These are phyloP conservation scores for Paecilomyces sp. DNA, from an alignment of 2,329 filamentous ascomycete species.

Conservation along the genomic window DNA sequence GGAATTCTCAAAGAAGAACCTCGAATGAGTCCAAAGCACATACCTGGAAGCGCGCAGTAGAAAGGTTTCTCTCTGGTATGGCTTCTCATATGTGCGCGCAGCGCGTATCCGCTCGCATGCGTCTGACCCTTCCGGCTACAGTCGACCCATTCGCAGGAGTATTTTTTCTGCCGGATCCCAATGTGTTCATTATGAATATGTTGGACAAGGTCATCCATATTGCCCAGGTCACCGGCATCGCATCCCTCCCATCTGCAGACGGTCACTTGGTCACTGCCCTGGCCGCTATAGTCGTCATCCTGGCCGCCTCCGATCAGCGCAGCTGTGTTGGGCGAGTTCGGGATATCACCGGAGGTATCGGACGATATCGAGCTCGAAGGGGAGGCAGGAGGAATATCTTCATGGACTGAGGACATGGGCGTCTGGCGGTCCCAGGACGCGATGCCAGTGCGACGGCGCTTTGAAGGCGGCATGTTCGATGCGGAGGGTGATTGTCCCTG, in stretches of 20 bases:
- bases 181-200: slow-evolving; percentile 93
- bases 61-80: slow-evolving; percentile 98
- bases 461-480: slow-evolving; percentile 39
- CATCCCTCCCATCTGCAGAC: slow-evolving; percentile 74
- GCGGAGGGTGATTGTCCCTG: slow-evolving; percentile 38
- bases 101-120: slow-evolving; percentile 89
- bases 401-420: slow-evolving; percentile 38
- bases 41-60: slow-evolving; percentile 90
- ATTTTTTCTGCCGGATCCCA: slow-evolving; percentile 87
- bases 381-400: slow-evolving; percentile 34
- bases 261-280: slow-evolving; percentile 66
- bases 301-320: slow-evolving; percentile 33
- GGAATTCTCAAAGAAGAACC: neutral
- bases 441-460: slow-evolving; percentile 40
- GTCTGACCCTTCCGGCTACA: slow-evolving; percentile 82
- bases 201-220: slow-evolving; percentile 75
- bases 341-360: slow-evolving; percentile 81
- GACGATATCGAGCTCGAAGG: slow-evolving; percentile 70
- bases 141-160: slow-evolving; percentile 95
- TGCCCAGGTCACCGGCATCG: slow-evolving; percentile 60
- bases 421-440: slow-evolving; percentile 44
- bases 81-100: slow-evolving; percentile 95
- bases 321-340: slow-evolving; percentile 57
- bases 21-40: slow-evolving; percentile 12
- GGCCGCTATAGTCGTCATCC: slow-evolving; percentile 62